Percentiles rank a stretch among this genome's conserved stretches.
phyloP scores from a whole-genome alignment of 2,329 filamentous ascomycete species.

The Drechslera avenae region DNA sequence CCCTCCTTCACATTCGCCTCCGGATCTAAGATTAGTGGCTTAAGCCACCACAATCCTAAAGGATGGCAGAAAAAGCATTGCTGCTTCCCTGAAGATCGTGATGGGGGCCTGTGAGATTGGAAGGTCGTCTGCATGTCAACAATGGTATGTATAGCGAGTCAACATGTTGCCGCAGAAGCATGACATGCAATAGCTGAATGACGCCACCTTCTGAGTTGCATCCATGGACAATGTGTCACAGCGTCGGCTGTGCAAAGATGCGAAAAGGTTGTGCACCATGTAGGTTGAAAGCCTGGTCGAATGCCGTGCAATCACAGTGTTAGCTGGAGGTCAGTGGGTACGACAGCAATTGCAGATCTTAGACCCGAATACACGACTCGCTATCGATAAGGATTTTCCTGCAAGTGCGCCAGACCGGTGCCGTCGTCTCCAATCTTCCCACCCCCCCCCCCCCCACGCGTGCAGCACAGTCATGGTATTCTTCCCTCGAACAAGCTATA shows the following conservation, averaged over 20 bases:
- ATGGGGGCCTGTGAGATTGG: too few relatives aligned
- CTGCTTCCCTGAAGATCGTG: too few relatives aligned
- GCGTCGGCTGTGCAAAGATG: not conserved
- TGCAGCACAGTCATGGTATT: constrained; percentile 18
- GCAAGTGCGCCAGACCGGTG: not conserved
- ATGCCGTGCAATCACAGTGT: constrained; percentile 1
- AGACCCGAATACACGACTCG: too few relatives aligned
- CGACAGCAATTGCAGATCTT: not conserved
- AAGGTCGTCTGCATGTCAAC: too few relatives aligned
- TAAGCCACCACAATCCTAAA: too few relatives aligned
- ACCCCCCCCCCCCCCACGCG: not conserved
- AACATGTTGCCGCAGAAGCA: not conserved
- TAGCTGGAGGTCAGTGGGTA: not conserved
- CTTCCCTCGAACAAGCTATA: not conserved
- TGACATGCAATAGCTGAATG: not conserved
- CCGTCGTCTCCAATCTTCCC: not conserved
- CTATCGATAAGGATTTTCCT: constrained; percentile 22
- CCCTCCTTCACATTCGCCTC: too few relatives aligned
- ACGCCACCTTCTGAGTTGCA: not conserved
- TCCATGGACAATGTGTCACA: constrained; percentile 1
- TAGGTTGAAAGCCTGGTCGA: not conserved
- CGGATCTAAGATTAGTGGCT: too few relatives aligned
- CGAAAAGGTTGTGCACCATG: not conserved
- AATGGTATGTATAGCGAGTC: not conserved
- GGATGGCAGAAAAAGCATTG: too few relatives aligned